Evolutionary conservation across 202 grass and related monocot species (phyloP).

Genomic region (Schoenoplectus tabernaemontani): DNA sequence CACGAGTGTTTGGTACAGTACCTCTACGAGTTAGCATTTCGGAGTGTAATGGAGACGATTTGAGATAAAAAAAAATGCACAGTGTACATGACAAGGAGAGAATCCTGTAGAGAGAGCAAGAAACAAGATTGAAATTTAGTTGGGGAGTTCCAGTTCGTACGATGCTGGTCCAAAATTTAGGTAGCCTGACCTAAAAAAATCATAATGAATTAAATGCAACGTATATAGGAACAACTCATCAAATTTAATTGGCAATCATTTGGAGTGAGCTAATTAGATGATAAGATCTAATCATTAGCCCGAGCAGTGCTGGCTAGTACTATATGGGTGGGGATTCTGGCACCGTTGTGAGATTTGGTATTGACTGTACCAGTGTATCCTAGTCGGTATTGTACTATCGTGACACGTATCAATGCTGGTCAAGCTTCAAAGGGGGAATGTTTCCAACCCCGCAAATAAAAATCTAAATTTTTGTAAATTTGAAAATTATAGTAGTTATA

Average conservation of each 20-base stretch:
- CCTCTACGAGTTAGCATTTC: too few species aligned
- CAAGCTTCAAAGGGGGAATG: neutral
- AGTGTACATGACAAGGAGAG: too few species aligned
- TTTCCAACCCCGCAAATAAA: neutral
- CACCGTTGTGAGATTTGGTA: neutral
- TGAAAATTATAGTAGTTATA: neutral
- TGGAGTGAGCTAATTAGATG: neutral
- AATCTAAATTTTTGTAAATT: neutral
- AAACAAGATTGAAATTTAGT: neutral
- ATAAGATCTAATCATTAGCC: slow-evolving; percentile 8
- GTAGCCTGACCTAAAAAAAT: too few species aligned
- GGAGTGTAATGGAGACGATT: neutral
- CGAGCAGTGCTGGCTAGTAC: neutral
- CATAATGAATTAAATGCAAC: neutral
- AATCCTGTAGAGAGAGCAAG: neutral
- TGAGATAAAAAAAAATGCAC: neutral
- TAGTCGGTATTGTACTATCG: neutral
- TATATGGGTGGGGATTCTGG: neutral
- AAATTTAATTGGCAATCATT: slow-evolving; percentile 10
- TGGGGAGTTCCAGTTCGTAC: neutral
- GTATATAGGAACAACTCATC: neutral
- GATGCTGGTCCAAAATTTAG: neutral
- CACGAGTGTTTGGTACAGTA: neutral
- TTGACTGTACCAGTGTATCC: slow-evolving; percentile 4
- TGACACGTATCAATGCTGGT: neutral